Evolutionary conservation across 768 basidiomycete genomes (phyloP).

Genomic region (Lactarius pseudohatsudake): DNA sequence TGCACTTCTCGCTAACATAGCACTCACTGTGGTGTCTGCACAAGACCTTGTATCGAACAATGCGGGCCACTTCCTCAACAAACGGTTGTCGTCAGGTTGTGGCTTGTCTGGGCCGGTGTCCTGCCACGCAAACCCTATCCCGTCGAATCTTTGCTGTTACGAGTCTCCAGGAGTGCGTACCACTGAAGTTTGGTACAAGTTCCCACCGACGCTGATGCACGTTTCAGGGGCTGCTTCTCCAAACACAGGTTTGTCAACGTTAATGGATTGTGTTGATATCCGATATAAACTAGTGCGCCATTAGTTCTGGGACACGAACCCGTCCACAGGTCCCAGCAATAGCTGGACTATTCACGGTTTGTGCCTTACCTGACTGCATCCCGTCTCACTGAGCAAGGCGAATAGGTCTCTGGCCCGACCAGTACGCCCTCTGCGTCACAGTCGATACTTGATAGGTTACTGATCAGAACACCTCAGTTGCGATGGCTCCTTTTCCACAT

Average conservation of each 20-base stretch:
- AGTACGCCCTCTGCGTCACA: conserved; percentile 39
- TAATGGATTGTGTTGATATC: background rate
- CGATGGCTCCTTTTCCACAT: conserved; percentile 43
- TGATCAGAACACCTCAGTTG: conserved; percentile 44
- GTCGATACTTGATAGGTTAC: background rate
- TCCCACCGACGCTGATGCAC: background rate
- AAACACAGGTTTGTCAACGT: conserved; percentile 45
- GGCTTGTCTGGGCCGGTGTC: conserved; percentile 49
- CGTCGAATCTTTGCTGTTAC: conserved; percentile 56
- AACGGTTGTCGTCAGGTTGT: conserved; percentile 51
- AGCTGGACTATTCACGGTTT: conserved; percentile 77
- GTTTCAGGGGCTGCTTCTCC: conserved; percentile 56
- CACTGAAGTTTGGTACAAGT: background rate
- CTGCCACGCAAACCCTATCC: conserved; percentile 51
- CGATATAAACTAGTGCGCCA: background rate
- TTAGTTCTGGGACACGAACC: conserved; percentile 73
- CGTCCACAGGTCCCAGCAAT: conserved; percentile 58
- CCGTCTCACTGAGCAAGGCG: conserved; percentile 18
- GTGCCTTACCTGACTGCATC: conserved; percentile 24
- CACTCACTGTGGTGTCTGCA: conserved; percentile 8
- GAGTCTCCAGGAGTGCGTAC: conserved; percentile 60
- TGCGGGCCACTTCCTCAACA: conserved; percentile 34
- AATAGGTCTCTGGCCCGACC: conserved; percentile 65
- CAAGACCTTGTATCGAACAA: conserved; percentile 28
- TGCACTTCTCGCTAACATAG: conserved; percentile 7